Evolutionary conservation across 768 basidiomycete genomes (phyloP).

Genomic region (Tricholoma flavovirens): DNA sequence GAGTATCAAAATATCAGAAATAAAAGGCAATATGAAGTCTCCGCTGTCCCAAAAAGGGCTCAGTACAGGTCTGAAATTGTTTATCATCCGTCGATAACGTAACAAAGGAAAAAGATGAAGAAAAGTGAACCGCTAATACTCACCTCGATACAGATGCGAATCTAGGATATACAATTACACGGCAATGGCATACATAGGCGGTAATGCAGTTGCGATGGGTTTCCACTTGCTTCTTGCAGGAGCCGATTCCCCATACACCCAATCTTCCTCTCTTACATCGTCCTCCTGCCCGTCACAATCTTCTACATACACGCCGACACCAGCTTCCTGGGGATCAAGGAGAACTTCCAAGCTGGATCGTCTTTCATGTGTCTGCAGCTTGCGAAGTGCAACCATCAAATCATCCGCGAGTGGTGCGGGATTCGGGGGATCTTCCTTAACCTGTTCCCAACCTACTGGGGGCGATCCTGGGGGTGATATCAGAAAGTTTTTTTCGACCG

Average conservation of each 20-base stretch:
- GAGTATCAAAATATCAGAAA: constrained; percentile 27
- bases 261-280: constrained; percentile 43
- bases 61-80: constrained; percentile 73
- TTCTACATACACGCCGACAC: constrained; percentile 76
- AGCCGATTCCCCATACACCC: constrained; percentile 57
- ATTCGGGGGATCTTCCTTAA: constrained; percentile 89
- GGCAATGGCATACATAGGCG: constrained; percentile 36
- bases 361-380: constrained; percentile 53
- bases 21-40: constrained; percentile 63
- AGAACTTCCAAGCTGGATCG: constrained; percentile 47
- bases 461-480: constrained; percentile 98
- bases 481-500: constrained; percentile 87
- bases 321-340: constrained; percentile 62
- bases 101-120: constrained; percentile 7
- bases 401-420: constrained; percentile 78
- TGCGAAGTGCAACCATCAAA: constrained; percentile 71
- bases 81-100: constrained; percentile 47
- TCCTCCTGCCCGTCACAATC: constrained; percentile 48
- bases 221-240: constrained; percentile 49
- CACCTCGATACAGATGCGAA: constrained; percentile 12
- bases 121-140: constrained; percentile 1
- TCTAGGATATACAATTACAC: constrained; percentile 16
- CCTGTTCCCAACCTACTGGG: constrained; percentile 93
- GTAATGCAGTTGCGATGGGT: constrained; percentile 50
- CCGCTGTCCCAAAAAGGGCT: constrained; percentile 46